Base-by-base conservation (phyloP, 192 early-diverging fungal genomes). In the Gonapodya prolifera region DNA sequence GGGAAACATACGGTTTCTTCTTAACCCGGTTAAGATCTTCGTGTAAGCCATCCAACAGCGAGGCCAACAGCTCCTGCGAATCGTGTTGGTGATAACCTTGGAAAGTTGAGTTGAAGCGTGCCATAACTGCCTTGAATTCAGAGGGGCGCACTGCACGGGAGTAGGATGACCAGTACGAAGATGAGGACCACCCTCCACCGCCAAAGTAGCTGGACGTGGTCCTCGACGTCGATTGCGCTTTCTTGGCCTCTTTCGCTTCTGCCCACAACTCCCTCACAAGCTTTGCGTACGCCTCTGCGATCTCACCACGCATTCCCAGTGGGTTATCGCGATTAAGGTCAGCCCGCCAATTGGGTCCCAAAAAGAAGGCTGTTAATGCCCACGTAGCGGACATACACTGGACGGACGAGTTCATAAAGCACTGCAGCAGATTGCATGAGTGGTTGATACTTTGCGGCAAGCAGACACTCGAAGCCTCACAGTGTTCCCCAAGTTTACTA, bases 11-110 rank as follows among this genome's bases (percentile, higher is more conserved):
- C 0, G 91, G 92, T 70, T 93, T 95, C 69, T 91, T 87, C 69
- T 83, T 69, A 35, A 95, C 92, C 17, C 93, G 85, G 80, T 95
- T 95, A 69, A 95, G 83, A 45, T 95, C 94, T 79, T 95, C 94
- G 79, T 95, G 94, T 70, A 95, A 80, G 0, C 93, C 92, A 80
- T 95, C 94, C 28, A 95, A 83, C 34, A 95, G 81, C 61, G 90
- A 94, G 18, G 86, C 88, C 45, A 95, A 81, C 13, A 95, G 87
- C 84, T 95, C 94, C 78, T 92, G 93, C 33, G 93, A 92, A 81
- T 95, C 92, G 77, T 93, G 92, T 80, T 95, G 93, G 70, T 89
- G 85, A 80, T 93, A 94, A 2, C 94, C 92, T 78, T 83, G 69
- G 79, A 92, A 91, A 1, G 84, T 85, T 1, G 80, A 83, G 69